Evolutionary conservation across 2,329 filamentous ascomycete species (phyloP), one percentile per base, ranked within the genome.

Genomic region (Westerdykella sp.): DNA sequence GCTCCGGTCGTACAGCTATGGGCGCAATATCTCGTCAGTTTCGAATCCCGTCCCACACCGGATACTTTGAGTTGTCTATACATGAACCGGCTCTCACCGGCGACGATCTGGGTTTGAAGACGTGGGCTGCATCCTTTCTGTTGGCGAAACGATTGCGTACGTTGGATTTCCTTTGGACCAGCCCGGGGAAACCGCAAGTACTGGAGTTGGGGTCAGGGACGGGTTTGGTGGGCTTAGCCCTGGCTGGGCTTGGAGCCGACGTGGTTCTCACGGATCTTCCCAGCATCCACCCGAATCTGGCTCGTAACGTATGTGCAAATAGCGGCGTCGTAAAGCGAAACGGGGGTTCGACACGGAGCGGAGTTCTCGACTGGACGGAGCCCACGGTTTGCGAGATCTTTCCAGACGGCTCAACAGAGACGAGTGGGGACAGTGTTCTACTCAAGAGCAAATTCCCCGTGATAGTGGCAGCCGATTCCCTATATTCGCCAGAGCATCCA

Each of bases 161-260:
- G 3, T 59, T 76, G 13, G 30, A 51, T 4, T 34, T 64, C 5
- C 30, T 51, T 11, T 23, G 43, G 1, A 37, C 14, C 13, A 30
- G 18, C 13, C 38, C 39, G 9, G n/a, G 43, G 6, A 49, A 43
- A 18, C 37, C 47, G 12, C 47, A 65, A 22, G 71, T 77, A 5
- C 74, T 97, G 7, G 91, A 97, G 62, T 76, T 97, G 2, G 93
- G 91, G 4, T 83, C 91, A 0, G 91, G 93, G 0, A 97, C 91
- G 0, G 91, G 91, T 0, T 76, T 98, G n/a, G 78, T 95, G 9
- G 93, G 93, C 0, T 73, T 97, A 35, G 85, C 90, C 1, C 87
- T 90, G 18, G 87, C 89, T 6, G 72, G 87, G 18, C 85, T 85
- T 72, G 71, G 73, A 35, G 75, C 77, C 1, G 69, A 77, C 14